Evolutionary conservation across 208 protist genomes (phyloP), one percentile per base, ranked within the genome.

Genomic region (Trypanosoma avium): DNA sequence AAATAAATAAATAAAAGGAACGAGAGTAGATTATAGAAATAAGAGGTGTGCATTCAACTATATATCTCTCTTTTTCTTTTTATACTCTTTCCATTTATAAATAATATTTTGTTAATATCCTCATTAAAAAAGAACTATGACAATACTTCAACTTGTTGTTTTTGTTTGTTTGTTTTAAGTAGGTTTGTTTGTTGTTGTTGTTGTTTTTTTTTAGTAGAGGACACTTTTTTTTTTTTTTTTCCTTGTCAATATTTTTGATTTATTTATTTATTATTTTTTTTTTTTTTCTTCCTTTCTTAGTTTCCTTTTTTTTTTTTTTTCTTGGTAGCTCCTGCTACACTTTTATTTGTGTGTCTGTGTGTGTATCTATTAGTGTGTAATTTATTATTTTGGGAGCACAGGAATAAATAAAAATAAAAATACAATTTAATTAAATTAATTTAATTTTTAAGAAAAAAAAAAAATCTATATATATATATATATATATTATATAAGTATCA

Each of bases 261-360:
- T 15, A 35, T 22, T 40, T 38, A 45, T 61, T 52, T 42, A 48
- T 46, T 47, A 9, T 45, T 49, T 48, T 53, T 3, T 38, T 62
- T 53, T 6, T 53, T 61, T 45, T 0, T 68, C 50, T 42, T 24
- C 59, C 2, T 40, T 27, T 33, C 22, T 45, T 45, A 59, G 2
- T 52, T 33, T 30, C 3, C 29, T n/a, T 36, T 40, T 61, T 13
- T 52, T 36, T 54, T 35, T 21, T 15, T 53, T 45, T 22, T 27
- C 26, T 10, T 36, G 27, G 12, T 46, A 52, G 15, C 21, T 50
- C 9, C n/a, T 56, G 46, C 30, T 54, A 58, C 27, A 58, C n/a
- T 43, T 26, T 30, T 60, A 42, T 9, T 32, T 58, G 15, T 62
- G 8, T 78, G 78, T 29, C 10, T 46, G 56, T 40, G 36, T 10